Base-by-base conservation (phyloP, 1,284 basidiomycete species). In the Ganoderma lingzhi region DNA sequence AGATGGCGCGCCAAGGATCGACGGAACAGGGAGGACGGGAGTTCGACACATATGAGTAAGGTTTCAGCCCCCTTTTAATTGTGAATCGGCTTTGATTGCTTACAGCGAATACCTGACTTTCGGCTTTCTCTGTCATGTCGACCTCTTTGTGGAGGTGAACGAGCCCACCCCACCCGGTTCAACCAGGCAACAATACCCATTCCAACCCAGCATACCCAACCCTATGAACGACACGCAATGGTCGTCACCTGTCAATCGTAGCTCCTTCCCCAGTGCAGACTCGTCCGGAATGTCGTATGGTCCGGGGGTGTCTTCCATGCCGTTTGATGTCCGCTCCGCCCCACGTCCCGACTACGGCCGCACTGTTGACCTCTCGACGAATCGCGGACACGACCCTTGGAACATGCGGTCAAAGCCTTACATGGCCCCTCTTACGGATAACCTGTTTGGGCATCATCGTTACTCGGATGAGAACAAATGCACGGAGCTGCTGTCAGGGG, bases 101-200 rank as follows among this genome's bases (percentile, higher is more conserved):
- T 14, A 51, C 39, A 68, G 67, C 19, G 59, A 68, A 35, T 41
- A 23, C 17, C 10, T 39, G 64, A 81, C 80, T 6, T 82, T 87
- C 39, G 88, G 88, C 14, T 80, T 90, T n/a, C 77, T 91, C 4
- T 91, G 90, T 76, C 88, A 87, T 5, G 87, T 89, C 55, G 90
- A 91, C 78, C 82, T 91, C 30, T 91, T 89, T 71, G 85, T 86
- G 3, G 84, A 61, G 39, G 37, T 28, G 37, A 28, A 6, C 59
- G n/a, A 37, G 23, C 3, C 39, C 6, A 12, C 39, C 6, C 23
- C 59, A 8, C n/a, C 19, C 3, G 39, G 56, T 6, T n/a, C 59
- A 28, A 30, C 39, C 12, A 39, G 56, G 35, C 35, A 35, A 39
- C 19, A 35, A n/a, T 64, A 41, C 39, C 58, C 53, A 32, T 53